Base-by-base conservation (phyloP, 306 rosid species). In the Rosa lucieae region DNA sequence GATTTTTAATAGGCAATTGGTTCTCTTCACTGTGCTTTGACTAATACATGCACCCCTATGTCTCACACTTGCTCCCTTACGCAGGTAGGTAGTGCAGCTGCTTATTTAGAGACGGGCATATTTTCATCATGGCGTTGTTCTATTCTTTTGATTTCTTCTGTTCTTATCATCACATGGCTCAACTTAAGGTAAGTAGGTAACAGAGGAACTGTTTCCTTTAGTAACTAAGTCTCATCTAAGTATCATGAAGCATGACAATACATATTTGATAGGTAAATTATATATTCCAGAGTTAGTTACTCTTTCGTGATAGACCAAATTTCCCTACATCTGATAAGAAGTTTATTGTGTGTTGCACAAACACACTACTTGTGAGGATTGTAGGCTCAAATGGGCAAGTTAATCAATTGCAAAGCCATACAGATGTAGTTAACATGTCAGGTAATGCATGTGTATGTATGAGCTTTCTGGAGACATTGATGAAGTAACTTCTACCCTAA, bases 31-130 rank as follows among this genome's bases (percentile, higher is more conserved):
- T 5, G 39, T 32, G 44, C 62, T 49, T 51, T 47, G 23, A 47
- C 5, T 70, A 53, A 26, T 47, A 47, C 32, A 14, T 53, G 29
- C 42, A 26, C 47, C 14, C 32, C 32, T 29, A 29, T 29, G 32
- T 20, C 47, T 32, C 6, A 35, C 5, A 11, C 4, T 51, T 73
- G 66, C 52, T 58, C 18, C 10, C 53, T 63, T 51, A 59, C 35
- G 59, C 86, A 94, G 97, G 94, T 92, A 68, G 97, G 97, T 17
- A 86, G 93, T 86, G 97, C 97, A 10, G 94, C 93, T 78, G 96
- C 97, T 65, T 86, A 89, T 87, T 83, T 88, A 7, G 90, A 90
- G 78, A 88, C 92, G 1, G 94, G 93, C 72, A 46, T 85, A 10
- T 94, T 92, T 82, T 94, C 92, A 39, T 80, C 86, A 51, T 75